Evolutionary conservation across 2,329 filamentous ascomycete genomes (phyloP), one percentile per base, ranked within the genome.

Genomic region (Colletotrichum navitas): DNA sequence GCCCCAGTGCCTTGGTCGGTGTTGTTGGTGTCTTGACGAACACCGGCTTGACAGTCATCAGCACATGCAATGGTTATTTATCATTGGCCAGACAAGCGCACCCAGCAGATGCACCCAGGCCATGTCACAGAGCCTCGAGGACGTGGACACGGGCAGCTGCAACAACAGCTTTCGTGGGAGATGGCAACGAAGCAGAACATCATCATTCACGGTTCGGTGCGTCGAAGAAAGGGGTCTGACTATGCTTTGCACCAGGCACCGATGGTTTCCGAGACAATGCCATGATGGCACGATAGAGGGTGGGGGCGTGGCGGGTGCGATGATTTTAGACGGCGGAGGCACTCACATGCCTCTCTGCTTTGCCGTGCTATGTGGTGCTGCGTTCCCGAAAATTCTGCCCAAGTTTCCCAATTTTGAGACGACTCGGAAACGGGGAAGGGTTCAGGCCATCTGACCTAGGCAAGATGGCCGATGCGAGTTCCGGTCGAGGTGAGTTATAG

Each of bases 391-490:
- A 29, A 18, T n/a, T n/a, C 26, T n/a, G 7, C 54, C 39, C 39
- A 21, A 45, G 39, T 26, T 49, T 39, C 41, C 18, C 24, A 60
- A n/a, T 21, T 32, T 39, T 39, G n/a, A n/a, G 41, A 60, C 34
- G 45, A 26, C 26, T 39, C 43, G 21, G 51, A 49, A 55, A 21
- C 39, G 21, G 49, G 45, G 16, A 47, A 58, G 12, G 60, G 47
- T 24, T 16, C 41, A 43, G 51, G 36, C 34, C 66, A 58, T 52
- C 29, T 55, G 36, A 26, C 63, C 36, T 45, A 39, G 32, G 51
- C 36, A 41, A 59, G 59, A 68, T n/a, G 64, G 58, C 68, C 68
- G 64, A 71, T 71, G 68, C 68, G 68, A 71, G 64, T 39, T 41
- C 64, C 45, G 52, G 41, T 51, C 32, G 68, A 43, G 26, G 68